Evolutionary conservation across 129 eudicot species (phyloP), one percentile per base, ranked within the genome.

Genomic region (Flaveria linearis): DNA sequence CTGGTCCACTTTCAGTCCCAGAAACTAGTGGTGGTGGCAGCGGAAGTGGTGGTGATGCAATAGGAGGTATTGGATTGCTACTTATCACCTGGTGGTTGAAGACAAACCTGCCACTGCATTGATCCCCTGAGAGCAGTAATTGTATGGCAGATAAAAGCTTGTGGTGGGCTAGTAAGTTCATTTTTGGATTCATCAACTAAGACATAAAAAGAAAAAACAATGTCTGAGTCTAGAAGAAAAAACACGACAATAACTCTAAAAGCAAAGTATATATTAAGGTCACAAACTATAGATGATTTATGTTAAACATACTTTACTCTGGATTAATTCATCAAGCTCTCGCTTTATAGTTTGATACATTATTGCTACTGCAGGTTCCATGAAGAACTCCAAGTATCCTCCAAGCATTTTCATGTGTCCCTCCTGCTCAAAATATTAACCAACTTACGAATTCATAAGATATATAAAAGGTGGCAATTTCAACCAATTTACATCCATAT

Each of bases 341-440:
- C 77, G 82, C 82, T 82, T 88, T 74, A 90, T 41, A 61, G 81
- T 88, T 83, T 77, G 81, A 78, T 83, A 93, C 83, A 83, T 68
- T 86, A 78, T 82, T 76, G 96, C 94, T 50, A 64, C 72, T 11
- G 71, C 75, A 22, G 93, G 90, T 72, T 76, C 70, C 96, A 89
- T 86, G 76, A 80, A 92, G 80, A 92, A 92, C 71, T 92, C 97
- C 80, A 92, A 82, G 81, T 89, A 92, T 73, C 97, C 97, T 20
- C 91, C 93, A 76, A 92, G 57, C 97, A 92, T 92, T 72, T 90
- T 90, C 47, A 92, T 73, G 76, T 93, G 95, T 9, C 92, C 98
- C 53, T 85, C 92, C 96, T 93, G 87, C 64, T 47, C 63, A 45
- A 18, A 7, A 42, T 28, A 55, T 15, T 23, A 30, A 46, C 22